A percentile compares a stretch with the other conserved stretches of the same genome.
These are phyloP conservation scores for Fusarium proliferatum DNA, from an alignment of 2,329 filamentous ascomycete genomes.

Conservation along the genomic window DNA sequence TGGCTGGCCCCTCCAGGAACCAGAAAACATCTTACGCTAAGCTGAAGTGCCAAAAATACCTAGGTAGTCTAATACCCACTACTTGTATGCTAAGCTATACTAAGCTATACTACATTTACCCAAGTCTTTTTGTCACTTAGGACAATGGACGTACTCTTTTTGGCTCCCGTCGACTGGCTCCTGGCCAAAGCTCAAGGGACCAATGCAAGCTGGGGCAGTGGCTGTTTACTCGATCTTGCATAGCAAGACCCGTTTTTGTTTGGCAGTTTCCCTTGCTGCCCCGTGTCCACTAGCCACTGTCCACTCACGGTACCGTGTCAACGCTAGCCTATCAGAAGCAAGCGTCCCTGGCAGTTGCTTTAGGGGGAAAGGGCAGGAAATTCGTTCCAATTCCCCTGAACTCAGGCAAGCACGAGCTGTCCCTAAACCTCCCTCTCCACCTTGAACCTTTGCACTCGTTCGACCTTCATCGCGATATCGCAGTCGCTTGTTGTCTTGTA, in stretches of 20 bases:
- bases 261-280: constrained; percentile 43
- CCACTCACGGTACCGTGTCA: constrained; percentile 42
- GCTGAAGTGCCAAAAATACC: neutral
- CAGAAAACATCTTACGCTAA: neutral
- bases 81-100: fast-evolving
- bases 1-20: constrained; percentile 16
- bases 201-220: constrained; percentile 10
- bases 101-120: fast-evolving
- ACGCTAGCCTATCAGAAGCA: constrained; percentile 47
- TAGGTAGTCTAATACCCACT: neutral
- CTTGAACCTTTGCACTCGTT: constrained; percentile 43
- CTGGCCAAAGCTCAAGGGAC: constrained; percentile 37
- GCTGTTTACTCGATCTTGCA: constrained; percentile 33
- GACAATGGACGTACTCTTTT: neutral
- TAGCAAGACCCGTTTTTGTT: constrained; percentile 34
- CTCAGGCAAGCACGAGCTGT: constrained; percentile 47
- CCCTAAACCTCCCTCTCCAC: constrained; percentile 42
- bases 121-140: neutral
- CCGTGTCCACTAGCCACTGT: constrained; percentile 46
- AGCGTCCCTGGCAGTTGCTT: constrained; percentile 42
- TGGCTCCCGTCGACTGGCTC: constrained; percentile 31
- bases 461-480: constrained; percentile 44
- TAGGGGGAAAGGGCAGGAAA: constrained; percentile 48
- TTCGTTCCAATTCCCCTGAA: constrained; percentile 50
- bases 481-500: constrained; percentile 34